Conservation (phyloP, 1,284 basidiomycete species). For the Afroboletus lepidellus region DNA sequence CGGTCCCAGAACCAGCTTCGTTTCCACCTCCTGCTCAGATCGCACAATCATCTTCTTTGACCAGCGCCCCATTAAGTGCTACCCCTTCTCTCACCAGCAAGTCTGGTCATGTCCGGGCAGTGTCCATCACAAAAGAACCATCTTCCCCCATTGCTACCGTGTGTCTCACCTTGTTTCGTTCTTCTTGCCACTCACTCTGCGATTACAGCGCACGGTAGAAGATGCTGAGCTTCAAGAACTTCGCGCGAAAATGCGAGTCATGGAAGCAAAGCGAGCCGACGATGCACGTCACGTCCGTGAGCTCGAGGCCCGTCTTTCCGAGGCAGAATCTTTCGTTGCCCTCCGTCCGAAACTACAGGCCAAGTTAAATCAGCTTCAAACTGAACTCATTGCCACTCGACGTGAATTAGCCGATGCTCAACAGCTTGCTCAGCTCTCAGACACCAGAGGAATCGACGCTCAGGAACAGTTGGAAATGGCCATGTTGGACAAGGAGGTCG, state of each 20-base stretch:
- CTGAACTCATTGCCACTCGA: conserved; percentile 68
- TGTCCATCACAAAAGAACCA: conserved; percentile 25
- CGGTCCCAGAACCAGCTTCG: conserved; percentile 8
- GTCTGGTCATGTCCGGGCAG: conserved; percentile 19
- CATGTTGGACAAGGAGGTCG: conserved; percentile 95
- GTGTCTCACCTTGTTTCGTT: conserved; percentile 27
- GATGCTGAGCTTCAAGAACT: conserved; percentile 78
- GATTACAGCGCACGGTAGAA: conserved; percentile 26
- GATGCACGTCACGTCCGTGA: conserved; percentile 82
- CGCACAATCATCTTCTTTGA: conserved; percentile 17
- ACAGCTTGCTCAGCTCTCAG: conserved; percentile 58
- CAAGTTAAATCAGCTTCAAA: conserved; percentile 80
- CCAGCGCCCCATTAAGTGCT: conserved; percentile 5
- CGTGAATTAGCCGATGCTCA: conserved; percentile 68
- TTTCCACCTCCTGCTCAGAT: conserved; percentile 16
- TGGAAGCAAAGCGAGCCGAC: conserved; percentile 86
- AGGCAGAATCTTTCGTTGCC: conserved; percentile 84
- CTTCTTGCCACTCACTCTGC: conserved; percentile 19
- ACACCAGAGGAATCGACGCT: conserved; percentile 64
- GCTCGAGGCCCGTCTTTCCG: conserved; percentile 80
- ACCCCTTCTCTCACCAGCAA: conserved; percentile 9
- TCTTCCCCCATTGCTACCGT: conserved; percentile 28
- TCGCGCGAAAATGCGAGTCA: conserved; percentile 77
- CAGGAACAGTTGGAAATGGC: conserved; percentile 93
- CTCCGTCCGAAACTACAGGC: conserved; percentile 86